A percentile compares a stretch with the other conserved stretches of the same genome.
Evolutionary conservation across 768 basidiomycete genomes (phyloP).

Genomic region (Lepiota brunneoincarnata): DNA sequence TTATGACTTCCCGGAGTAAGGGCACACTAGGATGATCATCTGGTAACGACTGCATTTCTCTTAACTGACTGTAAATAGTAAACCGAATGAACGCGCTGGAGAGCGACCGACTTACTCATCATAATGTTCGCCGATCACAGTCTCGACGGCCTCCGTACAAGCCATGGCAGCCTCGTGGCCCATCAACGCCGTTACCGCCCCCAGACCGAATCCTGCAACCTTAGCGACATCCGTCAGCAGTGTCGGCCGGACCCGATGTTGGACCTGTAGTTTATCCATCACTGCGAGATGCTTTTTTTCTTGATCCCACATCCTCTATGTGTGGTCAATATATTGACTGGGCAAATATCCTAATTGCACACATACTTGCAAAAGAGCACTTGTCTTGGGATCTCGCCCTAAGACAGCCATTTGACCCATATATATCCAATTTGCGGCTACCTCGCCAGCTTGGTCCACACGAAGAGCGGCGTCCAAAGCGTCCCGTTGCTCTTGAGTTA

Average conservation of each 20-base stretch:
- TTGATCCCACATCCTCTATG: slow-evolving; percentile 95
- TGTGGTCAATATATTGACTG: not conserved
- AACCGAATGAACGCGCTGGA: slow-evolving; percentile 5
- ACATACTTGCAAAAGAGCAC: slow-evolving; percentile 73
- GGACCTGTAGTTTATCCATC: slow-evolving; percentile 80
- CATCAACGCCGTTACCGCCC: slow-evolving; percentile 81
- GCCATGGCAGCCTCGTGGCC: slow-evolving; percentile 97
- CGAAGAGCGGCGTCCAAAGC: slow-evolving; percentile 68
- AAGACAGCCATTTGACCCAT: slow-evolving; percentile 80
- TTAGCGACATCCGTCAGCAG: slow-evolving; percentile 82
- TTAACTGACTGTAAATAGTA: slow-evolving; percentile 64
- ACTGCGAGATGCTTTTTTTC: slow-evolving; percentile 89
- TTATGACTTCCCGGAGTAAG: slow-evolving; percentile 66
- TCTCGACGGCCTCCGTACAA: slow-evolving; percentile 97
- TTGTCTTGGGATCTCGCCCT: slow-evolving; percentile 50
- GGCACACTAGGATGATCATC: slow-evolving; percentile 76
- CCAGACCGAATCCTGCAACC: slow-evolving; percentile 82
- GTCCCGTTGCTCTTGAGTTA: slow-evolving; percentile 47
- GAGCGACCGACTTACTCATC: slow-evolving; percentile 75
- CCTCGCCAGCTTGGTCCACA: slow-evolving; percentile 94
- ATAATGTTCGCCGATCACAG: slow-evolving; percentile 97
- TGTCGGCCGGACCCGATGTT: slow-evolving; percentile 85
- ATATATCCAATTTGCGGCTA: slow-evolving; percentile 97
- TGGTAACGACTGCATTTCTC: slow-evolving; percentile 61
- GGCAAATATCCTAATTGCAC: not conserved